Evolutionary conservation across 2,329 filamentous ascomycete genomes (phyloP), one percentile per base, ranked within the genome.

Genomic region (Claviceps fusiformis): DNA sequence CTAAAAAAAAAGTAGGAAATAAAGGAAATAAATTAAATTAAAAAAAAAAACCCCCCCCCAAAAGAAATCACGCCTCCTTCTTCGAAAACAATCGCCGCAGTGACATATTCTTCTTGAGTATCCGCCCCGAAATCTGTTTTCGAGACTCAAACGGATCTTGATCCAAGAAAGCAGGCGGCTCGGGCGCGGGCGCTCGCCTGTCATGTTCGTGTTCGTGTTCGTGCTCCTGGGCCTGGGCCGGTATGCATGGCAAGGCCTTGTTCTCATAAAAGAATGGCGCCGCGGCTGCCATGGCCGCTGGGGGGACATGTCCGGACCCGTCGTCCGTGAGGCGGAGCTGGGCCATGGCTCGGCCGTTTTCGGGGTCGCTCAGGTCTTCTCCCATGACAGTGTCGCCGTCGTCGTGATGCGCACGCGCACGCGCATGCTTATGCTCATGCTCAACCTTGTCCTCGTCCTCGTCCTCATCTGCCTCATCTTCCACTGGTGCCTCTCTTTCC

Each of bases 401-500:
- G 19, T 29, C 37, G 6, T 43, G 24, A 24, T 24, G 24, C 24
- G 24, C 24, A 24, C 24, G 24, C 24, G 24, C 49, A 5, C 17
- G 24, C 5, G 24, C 43, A n/a, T 44, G 5, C 15, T 43, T 37
- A 13, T 46, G 19, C 6, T 44, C 46, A 17, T 24, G 17, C 31
- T 50, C 31, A 24, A 24, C 24, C 24, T 24, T 24, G 24, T 24
- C 24, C 24, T 24, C 24, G 24, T 24, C 24, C 24, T 24, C 24
- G 24, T 24, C 24, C 24, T 24, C 24, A 7, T 7, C 31, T 17
- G n/a, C 10, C 5, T 59, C 62, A 24, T 71, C 72, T 19, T 70
- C 70, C 44, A 69, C 75, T 68, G 62, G 82, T 76, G 49, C 65
- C 44, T 73, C 72, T 13, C 84, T 77, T 62, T 77, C 76, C 62